Base-by-base conservation (phyloP, 441 rosid species). In the Macaranga tanarius region DNA sequence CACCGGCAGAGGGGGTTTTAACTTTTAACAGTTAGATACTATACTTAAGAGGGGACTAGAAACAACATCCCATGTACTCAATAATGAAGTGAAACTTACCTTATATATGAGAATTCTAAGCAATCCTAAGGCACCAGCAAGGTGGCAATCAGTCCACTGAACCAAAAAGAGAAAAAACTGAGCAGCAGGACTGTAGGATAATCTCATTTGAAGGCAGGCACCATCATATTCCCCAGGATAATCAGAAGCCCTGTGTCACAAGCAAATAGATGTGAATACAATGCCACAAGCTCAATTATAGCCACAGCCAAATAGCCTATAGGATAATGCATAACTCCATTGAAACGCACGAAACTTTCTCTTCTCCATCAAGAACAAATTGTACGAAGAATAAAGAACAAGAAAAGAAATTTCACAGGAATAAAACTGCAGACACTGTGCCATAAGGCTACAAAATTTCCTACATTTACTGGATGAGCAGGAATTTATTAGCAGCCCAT, bases 121-220 rank as follows among this genome's bases (percentile, higher is more conserved):
- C 81, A 95, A 81, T 12, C 98, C 99, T 67, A 95, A 84, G 62
- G 95, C 82, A 70, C 95, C 95, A 0, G 97, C 97, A 52, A 95
- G 89, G 75, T 88, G 89, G 75, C 95, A 95, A 79, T 90, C 97
- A 10, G 97, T 91, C 99, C 99, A 95, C 72, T 90, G 99, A 71
- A 92, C 87, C 67, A 95, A 95, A 81, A 92, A 92, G 64, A 95
- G 90, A 65, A 95, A 86, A 73, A 90, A 74, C 61, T 85, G 92
- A 72, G 99, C 99, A 19, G 91, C 93, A 2, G 98, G 96, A 74
- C 98, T 90, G 83, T 91, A 92, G 7, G 95, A 91, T 48, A 95
- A 72, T 83, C 99, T 89, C 99, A 95, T 91, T 74, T 95, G 99
- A 62, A 95, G 93, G 81, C 86, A 90, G 38, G 85, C 92, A 23